Percentiles rank a stretch among this genome's conserved stretches.
phyloP scores from a whole-genome alignment of 495 filamentous ascomycete genomes.

The Pyrenula aspistea region DNA sequence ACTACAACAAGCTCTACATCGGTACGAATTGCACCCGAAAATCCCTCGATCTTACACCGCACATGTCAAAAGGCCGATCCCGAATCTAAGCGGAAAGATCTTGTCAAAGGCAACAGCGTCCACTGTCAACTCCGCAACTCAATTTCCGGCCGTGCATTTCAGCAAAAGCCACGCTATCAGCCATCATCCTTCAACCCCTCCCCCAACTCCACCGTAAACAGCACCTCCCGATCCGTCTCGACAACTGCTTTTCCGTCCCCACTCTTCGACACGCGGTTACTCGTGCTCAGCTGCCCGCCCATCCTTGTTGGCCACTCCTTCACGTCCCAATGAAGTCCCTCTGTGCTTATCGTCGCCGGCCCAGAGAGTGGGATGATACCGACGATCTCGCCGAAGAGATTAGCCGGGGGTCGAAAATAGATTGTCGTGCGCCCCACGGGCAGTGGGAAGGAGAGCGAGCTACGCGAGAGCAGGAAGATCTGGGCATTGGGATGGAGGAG shows the following conservation, averaged over 20 bases:
- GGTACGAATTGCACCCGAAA: no score
- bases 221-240: slow-evolving; percentile 51
- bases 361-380: slow-evolving; percentile 77
- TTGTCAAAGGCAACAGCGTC: no score
- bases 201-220: slow-evolving; percentile 77
- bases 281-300: slow-evolving; percentile 79
- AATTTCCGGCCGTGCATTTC: no score
- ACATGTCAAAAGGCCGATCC: no score
- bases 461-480: slow-evolving; percentile 62
- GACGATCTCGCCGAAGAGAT: slow-evolving; percentile 48
- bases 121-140: no score
- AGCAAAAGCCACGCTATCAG: no score
- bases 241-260: slow-evolving; percentile 47
- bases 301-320: slow-evolving; percentile 67
- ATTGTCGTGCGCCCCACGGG: slow-evolving; percentile 56
- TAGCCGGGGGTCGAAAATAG: slow-evolving; percentile 5
- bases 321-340: slow-evolving; percentile 86
- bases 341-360: slow-evolving; percentile 58
- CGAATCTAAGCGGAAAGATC: no score
- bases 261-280: slow-evolving; percentile 57
- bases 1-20: no score
- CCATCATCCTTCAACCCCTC: no score
- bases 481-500: slow-evolving; percentile 11
- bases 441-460: slow-evolving; percentile 72
- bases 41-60: no score